Percentiles rank a stretch among this genome's conserved stretches.
Evolutionary conservation across 768 basidiomycete species (phyloP).

Genomic region (Suillus alpinus): DNA sequence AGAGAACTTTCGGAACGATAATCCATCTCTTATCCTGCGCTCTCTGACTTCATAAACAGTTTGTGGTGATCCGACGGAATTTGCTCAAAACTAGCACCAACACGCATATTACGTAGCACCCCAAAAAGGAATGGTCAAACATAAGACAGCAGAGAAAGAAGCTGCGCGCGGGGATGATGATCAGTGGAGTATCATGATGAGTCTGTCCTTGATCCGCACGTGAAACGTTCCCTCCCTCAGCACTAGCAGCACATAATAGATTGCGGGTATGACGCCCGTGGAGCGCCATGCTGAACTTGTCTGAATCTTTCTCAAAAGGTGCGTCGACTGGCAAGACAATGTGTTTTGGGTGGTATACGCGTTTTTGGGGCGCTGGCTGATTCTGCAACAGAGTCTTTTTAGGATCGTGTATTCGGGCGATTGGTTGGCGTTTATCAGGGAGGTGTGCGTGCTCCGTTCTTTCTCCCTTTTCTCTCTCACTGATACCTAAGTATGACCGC

Average conservation of each 20-base stretch:
- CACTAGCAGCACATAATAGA: constrained; percentile 53
- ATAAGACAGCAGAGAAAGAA: no score
- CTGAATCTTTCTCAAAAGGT: constrained; percentile 69
- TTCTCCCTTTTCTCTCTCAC: constrained; percentile 3
- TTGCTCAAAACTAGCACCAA: no score
- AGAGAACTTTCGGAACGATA: no score
- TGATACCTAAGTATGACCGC: background rate
- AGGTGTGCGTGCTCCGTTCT: constrained; percentile 60
- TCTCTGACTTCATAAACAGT: no score
- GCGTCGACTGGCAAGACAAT: background rate
- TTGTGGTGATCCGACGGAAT: no score
- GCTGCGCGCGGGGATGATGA: no score
- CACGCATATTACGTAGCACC: no score
- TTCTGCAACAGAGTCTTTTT: constrained; percentile 57
- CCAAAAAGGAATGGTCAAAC: no score
- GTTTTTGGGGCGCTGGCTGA: background rate
- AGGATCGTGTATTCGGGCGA: constrained; percentile 91
- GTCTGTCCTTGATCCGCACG: no score
- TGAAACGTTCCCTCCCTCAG: constrained; percentile 54
- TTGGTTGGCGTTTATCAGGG: constrained; percentile 91
- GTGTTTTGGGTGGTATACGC: constrained; percentile 39
- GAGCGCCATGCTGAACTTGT: constrained; percentile 91
- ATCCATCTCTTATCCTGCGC: no score
- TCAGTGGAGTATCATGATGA: no score
- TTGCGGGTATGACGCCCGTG: constrained; percentile 73